A percentile compares a stretch with the other conserved stretches of the same genome.
Evolutionary conservation across 2,329 filamentous ascomycete species (phyloP).

Genomic region (Claviceps sp.): DNA sequence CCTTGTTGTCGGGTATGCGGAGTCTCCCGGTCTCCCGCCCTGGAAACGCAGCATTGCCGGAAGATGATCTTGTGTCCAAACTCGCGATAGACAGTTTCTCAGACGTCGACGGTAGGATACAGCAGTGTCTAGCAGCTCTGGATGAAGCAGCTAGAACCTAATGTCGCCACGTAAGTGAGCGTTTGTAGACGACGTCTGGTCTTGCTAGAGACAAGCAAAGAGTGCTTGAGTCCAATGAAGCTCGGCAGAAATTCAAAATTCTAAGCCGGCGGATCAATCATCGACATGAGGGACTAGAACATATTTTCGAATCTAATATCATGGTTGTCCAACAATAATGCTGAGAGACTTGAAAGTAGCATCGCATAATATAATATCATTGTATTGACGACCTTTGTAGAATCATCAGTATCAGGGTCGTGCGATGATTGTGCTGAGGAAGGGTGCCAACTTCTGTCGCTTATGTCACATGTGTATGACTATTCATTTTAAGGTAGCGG

Average conservation of each 20-base stretch:
- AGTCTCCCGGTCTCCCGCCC: constrained; percentile 50
- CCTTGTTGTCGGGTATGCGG: constrained; percentile 48
- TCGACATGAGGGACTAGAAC: not conserved
- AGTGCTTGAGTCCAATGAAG: not conserved
- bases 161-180: not conserved
- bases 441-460: not conserved
- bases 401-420: not conserved
- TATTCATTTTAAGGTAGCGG: not conserved
- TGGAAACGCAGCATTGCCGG: constrained; percentile 52
- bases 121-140: constrained; percentile 5
- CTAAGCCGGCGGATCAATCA: not conserved
- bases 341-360: not conserved
- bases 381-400: not conserved
- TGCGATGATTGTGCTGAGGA: not conserved
- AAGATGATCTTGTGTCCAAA: constrained; percentile 26
- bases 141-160: not conserved
- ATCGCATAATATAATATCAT: not conserved
- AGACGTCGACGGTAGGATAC: constrained; percentile 9
- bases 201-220: not conserved
- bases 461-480: not conserved
- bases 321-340: not conserved
- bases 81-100: constrained; percentile 24
- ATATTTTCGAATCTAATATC: not conserved
- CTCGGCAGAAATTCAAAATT: not conserved
- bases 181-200: not conserved